phyloP scores from a whole-genome alignment of 345 rosid species.

The Pseudoturritis turrita region DNA sequence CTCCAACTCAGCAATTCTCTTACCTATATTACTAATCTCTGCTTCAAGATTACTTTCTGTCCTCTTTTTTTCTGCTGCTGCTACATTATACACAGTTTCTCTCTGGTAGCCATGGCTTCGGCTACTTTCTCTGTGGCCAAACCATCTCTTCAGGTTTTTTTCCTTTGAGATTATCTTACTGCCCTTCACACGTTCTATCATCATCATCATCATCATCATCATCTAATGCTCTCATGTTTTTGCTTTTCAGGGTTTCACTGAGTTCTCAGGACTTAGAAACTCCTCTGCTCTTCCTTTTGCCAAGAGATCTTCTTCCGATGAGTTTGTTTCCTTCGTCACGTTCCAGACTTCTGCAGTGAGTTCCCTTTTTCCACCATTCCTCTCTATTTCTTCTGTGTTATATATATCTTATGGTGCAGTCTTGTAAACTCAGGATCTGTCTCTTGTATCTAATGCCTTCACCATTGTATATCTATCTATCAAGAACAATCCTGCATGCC shows the following conservation, averaged over 20 bases:
- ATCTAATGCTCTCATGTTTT: conserved; percentile 29
- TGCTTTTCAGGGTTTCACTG: conserved; percentile 57
- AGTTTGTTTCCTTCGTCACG: conserved; percentile 58
- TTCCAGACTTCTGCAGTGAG: conserved; percentile 87
- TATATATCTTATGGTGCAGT: neutral
- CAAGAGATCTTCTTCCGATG: conserved; percentile 62
- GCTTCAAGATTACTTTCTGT: conserved; percentile 17
- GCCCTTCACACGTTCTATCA: neutral
- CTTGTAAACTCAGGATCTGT: neutral
- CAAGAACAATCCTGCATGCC: conserved; percentile 8
- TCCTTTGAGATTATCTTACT: neutral
- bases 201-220: neutral
- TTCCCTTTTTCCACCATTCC: neutral
- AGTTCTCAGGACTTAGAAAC: conserved; percentile 74
- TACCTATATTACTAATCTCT: conserved; percentile 22
- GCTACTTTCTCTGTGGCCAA: conserved; percentile 85
- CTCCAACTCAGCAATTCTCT: conserved; percentile 25
- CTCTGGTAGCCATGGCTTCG: conserved; percentile 63
- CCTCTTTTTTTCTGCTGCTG: conserved; percentile 16
- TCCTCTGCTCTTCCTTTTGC: conserved; percentile 59
- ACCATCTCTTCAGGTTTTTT: conserved; percentile 74
- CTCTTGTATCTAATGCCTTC: neutral
- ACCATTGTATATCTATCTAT: conserved; percentile 7
- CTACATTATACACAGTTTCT: conserved; percentile 5
- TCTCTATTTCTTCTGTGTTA: conserved; percentile 6